A percentile compares a stretch with the other conserved stretches of the same genome.
Conservation (phyloP, 2,329 filamentous ascomycete species). For the Cytospora mali region DNA sequence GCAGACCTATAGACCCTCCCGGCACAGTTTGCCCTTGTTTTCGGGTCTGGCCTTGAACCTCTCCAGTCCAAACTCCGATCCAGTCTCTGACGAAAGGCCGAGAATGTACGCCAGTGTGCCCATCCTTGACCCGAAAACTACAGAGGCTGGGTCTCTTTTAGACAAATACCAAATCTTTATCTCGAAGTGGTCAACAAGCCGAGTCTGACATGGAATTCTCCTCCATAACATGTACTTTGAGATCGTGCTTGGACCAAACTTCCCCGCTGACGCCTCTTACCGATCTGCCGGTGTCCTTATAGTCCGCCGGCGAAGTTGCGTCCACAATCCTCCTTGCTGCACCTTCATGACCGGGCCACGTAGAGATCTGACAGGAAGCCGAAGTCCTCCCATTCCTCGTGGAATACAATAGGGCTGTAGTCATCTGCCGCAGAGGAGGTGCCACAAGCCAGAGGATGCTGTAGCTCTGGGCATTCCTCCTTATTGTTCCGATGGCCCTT, state of each 20-base stretch:
- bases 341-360: background rate
- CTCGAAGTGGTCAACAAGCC: no score
- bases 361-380: constrained; percentile 21
- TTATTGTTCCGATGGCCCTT: background rate
- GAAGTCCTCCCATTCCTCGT: constrained; percentile 8
- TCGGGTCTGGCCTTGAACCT: no score
- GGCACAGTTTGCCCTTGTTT: no score
- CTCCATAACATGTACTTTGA: constrained; percentile 10
- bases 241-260: constrained; percentile 4
- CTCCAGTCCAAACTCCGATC: no score
- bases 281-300: constrained; percentile 6
- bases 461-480: background rate
- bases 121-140: no score
- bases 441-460: background rate
- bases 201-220: no score
- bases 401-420: constrained; percentile 7
- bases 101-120: no score
- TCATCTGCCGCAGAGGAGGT: background rate
- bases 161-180: no score
- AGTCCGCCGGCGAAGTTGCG: background rate
- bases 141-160: no score
- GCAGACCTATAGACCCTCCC: no score
- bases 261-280: constrained; percentile 1
- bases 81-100: no score
- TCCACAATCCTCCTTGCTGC: constrained; percentile 1